These are phyloP conservation scores for Decorospora gaudefroyi DNA, from an alignment of 2,329 filamentous ascomycete species.

Conservation along the genomic window DNA sequence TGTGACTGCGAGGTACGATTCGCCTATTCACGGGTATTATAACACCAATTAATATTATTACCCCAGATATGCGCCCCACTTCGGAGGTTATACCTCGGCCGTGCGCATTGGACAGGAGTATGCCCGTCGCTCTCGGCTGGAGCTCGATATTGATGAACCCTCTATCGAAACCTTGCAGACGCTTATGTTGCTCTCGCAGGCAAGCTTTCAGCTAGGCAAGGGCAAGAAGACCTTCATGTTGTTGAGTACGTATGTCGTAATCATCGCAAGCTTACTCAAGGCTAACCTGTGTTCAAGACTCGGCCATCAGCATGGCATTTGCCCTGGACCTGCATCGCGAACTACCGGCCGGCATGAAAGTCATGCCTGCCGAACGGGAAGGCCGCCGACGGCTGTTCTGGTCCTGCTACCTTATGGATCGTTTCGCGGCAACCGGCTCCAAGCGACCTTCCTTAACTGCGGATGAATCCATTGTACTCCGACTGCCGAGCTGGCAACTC, in stretches of 20 bases:
- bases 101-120: slow-evolving; percentile 73
- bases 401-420: slow-evolving; percentile 84
- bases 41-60: slow-evolving; percentile 51
- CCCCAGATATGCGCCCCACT: slow-evolving; percentile 69
- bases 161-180: slow-evolving; percentile 78
- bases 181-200: slow-evolving; percentile 72
- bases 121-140: slow-evolving; percentile 67
- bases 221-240: slow-evolving; percentile 89
- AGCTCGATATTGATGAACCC: slow-evolving; percentile 79
- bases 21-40: slow-evolving; percentile 48
- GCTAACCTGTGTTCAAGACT: slow-evolving; percentile 57
- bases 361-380: slow-evolving; percentile 72
- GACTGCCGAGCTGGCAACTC: slow-evolving; percentile 74
- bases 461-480: slow-evolving; percentile 75
- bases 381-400: slow-evolving; percentile 81
- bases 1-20: slow-evolving; percentile 51
- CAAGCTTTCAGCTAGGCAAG: slow-evolving; percentile 75
- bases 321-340: slow-evolving; percentile 82
- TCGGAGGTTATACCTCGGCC: slow-evolving; percentile 68
- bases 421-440: slow-evolving; percentile 80
- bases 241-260: slow-evolving; percentile 61
- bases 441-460: slow-evolving; percentile 79
- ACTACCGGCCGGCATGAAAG: slow-evolving; percentile 64
- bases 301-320: slow-evolving; percentile 79
- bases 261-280: background rate